A percentile compares a stretch with the other conserved stretches of the same genome.
phyloP scores from a whole-genome alignment of 2,329 filamentous ascomycete species.

The Didymella pomorum region DNA sequence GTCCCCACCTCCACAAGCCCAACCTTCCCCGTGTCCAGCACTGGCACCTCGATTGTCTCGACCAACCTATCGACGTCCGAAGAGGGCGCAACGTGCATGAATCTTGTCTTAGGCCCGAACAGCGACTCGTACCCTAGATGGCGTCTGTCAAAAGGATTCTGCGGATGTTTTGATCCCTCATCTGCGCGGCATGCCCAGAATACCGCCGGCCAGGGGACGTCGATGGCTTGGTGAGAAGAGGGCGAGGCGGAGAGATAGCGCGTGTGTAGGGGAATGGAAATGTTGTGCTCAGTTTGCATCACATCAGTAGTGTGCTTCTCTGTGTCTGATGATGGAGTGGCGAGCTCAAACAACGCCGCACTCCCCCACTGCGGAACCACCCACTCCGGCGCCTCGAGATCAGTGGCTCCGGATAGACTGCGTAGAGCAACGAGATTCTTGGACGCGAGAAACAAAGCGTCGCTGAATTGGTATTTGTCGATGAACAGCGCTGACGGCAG shows the following conservation, averaged over 20 bases:
- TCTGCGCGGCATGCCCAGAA: constrained; percentile 88
- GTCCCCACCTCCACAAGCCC: constrained; percentile 55
- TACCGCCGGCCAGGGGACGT: constrained; percentile 80
- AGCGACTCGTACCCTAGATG: constrained; percentile 85
- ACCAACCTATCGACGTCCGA: constrained; percentile 9
- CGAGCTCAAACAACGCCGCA: constrained; percentile 76
- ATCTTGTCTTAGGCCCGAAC: constrained; percentile 78
- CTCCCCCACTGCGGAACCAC: constrained; percentile 80
- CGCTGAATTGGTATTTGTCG: constrained; percentile 84
- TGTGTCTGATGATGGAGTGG: constrained; percentile 55
- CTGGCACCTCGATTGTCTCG: constrained; percentile 16
- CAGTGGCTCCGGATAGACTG: constrained; percentile 77
- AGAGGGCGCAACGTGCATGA: constrained; percentile 71
- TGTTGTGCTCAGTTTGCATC: constrained; percentile 61
- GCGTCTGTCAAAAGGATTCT: constrained; percentile 85
- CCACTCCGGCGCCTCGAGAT: constrained; percentile 91
- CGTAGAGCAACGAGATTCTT: constrained; percentile 77
- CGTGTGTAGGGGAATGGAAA: constrained; percentile 81
- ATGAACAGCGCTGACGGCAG: constrained; percentile 83
- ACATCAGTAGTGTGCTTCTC: background rate
- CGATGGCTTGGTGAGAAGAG: constrained; percentile 50
- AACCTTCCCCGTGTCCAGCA: constrained; percentile 25
- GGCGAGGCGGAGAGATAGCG: constrained; percentile 71
- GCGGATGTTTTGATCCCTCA: constrained; percentile 69
- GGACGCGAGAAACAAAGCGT: constrained; percentile 78